phyloP scores from a whole-genome alignment of 2,329 filamentous ascomycete species.

The Calonectria hawksworthii region DNA sequence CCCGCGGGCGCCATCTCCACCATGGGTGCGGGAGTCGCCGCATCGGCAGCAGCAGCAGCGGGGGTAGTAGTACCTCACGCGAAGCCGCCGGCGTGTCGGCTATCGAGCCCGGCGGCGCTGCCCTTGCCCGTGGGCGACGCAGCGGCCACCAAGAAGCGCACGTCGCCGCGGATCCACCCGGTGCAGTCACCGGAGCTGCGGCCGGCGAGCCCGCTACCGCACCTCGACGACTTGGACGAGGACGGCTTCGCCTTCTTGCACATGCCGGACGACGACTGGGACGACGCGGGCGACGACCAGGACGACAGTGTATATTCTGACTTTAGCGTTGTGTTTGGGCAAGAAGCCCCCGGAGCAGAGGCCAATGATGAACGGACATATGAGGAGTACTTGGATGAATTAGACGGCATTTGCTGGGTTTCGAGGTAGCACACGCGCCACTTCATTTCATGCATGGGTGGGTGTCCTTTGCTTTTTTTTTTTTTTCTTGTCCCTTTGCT shows the following conservation, averaged over 20 bases:
- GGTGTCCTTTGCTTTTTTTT: not conserved
- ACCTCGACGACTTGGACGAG: conserved; percentile 55
- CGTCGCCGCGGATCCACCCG: conserved; percentile 49
- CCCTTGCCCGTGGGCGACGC: conserved; percentile 46
- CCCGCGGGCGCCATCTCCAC: not conserved
- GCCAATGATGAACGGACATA: conserved; percentile 59
- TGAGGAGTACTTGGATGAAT: conserved; percentile 69
- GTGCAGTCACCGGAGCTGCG: conserved; percentile 53
- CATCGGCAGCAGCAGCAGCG: not conserved
- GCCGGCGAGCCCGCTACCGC: conserved; percentile 35
- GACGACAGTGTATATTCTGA: conserved; percentile 69
- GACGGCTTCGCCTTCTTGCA: conserved; percentile 65
- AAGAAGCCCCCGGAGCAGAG: conserved; percentile 38
- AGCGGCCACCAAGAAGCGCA: conserved; percentile 44
- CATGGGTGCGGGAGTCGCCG: not conserved
- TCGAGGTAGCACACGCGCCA: conserved; percentile 36
- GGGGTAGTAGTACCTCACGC: conserved; percentile 4
- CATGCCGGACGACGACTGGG: conserved; percentile 52
- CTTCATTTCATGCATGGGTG: not conserved
- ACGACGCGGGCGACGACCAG: conserved; percentile 57
- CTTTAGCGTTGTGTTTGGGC: conserved; percentile 66
- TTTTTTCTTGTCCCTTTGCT: not conserved
- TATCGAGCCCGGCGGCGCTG: conserved; percentile 48
- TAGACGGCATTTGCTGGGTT: conserved; percentile 68
- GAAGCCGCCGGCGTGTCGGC: conserved; percentile 42